Evolutionary conservation across 768 basidiomycete genomes (phyloP), one percentile per base, ranked within the genome.

Genomic region (Rhizopogon vulgaris): DNA sequence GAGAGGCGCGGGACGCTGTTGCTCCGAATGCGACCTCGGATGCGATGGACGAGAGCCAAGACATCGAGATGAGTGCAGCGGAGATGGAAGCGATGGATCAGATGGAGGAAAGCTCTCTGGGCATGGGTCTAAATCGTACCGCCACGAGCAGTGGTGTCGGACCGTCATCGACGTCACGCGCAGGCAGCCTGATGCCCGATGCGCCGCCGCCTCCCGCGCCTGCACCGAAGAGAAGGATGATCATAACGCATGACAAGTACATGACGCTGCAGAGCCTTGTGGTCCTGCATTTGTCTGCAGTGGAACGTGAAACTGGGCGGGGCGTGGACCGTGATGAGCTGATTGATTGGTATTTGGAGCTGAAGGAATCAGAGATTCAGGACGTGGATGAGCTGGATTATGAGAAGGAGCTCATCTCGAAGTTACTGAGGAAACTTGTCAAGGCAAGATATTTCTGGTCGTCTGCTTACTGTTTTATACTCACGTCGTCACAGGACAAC

Each of bases 171-270:
- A 70, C 67, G 8, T 56, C 66, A 11, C 69, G 61, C 9, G 61
- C 60, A 18, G 62, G 49, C n/a, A 64, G 69, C 43, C 12, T 52
- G 17, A 7, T 60, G 8, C 67, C 64, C n/a, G 64, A 68, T 38
- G 60, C 63, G 46, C 61, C 71, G 30, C 61, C 65, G 9, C 61
- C 69, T 14, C 66, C 71, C 4, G 70, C 68, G n/a, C 66, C 76
- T 30, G 72, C 74, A 8, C 74, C 82, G 41, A 90, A 79, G 69
- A 74, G 77, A 65, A 83, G 91, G 60, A 86, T 95, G 84, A 75
- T 89, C 56, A 97, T 99, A 71, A 91, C 94, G 4, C 93, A 97
- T 68, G 95, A 98, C 77, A 85, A 90, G 67, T 99, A 93, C 70
- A 84, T 93, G 70, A 80, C 84, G 39, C 77, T 98, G 58, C 93